Percentiles rank a stretch among this genome's conserved stretches.
phyloP scores from a whole-genome alignment of 768 basidiomycete species.

The Boletus vermiculosoides region DNA sequence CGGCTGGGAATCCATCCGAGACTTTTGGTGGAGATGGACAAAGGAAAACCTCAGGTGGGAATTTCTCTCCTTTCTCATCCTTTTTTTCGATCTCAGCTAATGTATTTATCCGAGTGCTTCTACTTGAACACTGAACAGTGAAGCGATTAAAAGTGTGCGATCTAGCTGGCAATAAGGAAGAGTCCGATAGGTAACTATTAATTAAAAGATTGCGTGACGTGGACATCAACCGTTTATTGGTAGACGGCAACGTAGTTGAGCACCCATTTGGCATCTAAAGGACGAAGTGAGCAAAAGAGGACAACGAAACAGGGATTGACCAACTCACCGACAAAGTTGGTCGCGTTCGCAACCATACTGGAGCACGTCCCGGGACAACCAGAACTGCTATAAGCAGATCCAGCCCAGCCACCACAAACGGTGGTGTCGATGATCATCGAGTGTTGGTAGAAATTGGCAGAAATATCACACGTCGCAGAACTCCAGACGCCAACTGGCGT shows the following conservation, averaged over 20 bases:
- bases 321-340: slow-evolving; percentile 49
- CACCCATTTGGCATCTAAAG: slow-evolving; percentile 52
- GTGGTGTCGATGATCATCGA: slow-evolving; percentile 42
- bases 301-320: not conserved
- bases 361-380: slow-evolving; percentile 45
- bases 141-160: not conserved
- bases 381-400: slow-evolving; percentile 23
- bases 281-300: slow-evolving; percentile 7
- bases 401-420: slow-evolving; percentile 34
- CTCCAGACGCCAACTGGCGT: slow-evolving; percentile 52
- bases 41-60: slow-evolving; percentile 30
- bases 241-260: slow-evolving; percentile 59
- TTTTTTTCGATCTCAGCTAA: slow-evolving; percentile 10
- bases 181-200: not conserved
- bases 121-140: slow-evolving; percentile 3
- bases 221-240: slow-evolving; percentile 25
- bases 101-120: not conserved
- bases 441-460: slow-evolving; percentile 52
- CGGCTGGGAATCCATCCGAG: slow-evolving; percentile 36
- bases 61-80: slow-evolving; percentile 28
- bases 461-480: slow-evolving; percentile 47
- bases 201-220: not conserved
- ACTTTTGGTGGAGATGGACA: slow-evolving; percentile 26
- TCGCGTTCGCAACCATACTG: slow-evolving; percentile 50
- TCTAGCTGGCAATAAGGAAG: not conserved